Conservation (phyloP, 331 rosid species). For the Acacia pycnantha region DNA sequence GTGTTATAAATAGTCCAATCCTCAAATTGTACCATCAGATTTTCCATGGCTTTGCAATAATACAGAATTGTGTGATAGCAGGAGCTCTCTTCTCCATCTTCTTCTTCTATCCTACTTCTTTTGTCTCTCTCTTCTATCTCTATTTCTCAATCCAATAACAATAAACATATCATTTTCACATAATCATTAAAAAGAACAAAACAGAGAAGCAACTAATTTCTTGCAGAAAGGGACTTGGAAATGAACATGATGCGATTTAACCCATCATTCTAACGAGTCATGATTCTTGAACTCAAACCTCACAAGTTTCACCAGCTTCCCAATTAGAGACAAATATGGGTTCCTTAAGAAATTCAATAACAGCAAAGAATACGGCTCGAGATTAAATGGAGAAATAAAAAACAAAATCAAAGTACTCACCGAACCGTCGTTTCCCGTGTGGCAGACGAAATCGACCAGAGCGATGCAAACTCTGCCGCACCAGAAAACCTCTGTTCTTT, state of each 20-base stretch:
- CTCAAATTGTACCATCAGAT: too few species aligned
- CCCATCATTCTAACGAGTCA: not conserved
- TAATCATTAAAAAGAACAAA: not conserved
- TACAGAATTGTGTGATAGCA: too few species aligned
- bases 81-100: too few species aligned
- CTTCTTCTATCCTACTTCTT: too few species aligned
- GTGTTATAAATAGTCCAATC: too few species aligned
- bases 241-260: not conserved
- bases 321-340: not conserved
- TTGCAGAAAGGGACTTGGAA: not conserved
- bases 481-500: constrained; percentile 2
- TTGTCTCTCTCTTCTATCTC: too few species aligned
- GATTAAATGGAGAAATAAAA: not conserved
- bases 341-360: not conserved
- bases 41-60: too few species aligned
- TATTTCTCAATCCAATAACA: too few species aligned
- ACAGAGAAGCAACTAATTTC: not conserved
- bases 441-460: constrained; percentile 24
- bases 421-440: constrained; percentile 3
- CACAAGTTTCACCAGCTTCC: not conserved
- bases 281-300: constrained; percentile 16
- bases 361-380: not conserved
- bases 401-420: constrained; percentile 20
- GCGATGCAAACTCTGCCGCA: constrained; percentile 13
- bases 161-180: too few species aligned